Conservation (phyloP, 2,329 filamentous ascomycete genomes). For the Penicillium psychrosexuale region DNA sequence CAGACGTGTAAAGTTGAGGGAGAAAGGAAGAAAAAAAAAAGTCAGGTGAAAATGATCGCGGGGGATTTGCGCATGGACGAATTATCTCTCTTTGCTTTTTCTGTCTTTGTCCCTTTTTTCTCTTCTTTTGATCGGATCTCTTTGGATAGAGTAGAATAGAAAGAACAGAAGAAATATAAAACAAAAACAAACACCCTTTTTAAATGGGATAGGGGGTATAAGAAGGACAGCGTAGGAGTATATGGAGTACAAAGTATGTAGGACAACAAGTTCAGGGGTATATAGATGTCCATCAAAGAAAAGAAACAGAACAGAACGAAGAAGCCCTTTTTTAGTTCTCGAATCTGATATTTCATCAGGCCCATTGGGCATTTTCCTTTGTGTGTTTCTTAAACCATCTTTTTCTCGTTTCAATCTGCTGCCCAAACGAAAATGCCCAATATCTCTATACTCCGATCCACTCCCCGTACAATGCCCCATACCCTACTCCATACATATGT, state of each 20-base stretch:
- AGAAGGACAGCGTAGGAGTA: background rate
- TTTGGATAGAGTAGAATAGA: background rate
- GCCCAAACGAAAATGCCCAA: slow-evolving; percentile 11
- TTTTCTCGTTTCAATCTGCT: background rate
- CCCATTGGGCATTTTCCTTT: slow-evolving; percentile 6
- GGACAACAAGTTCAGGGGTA: background rate
- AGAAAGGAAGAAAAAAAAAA: background rate
- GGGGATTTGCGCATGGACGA: slow-evolving; percentile 11
- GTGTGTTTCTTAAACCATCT: background rate
- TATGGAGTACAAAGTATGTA: background rate
- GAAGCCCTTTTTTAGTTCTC: background rate
- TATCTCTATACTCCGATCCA: background rate
- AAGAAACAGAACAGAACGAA: background rate
- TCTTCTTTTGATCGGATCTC: background rate
- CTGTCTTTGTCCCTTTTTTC: background rate
- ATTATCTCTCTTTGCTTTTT: background rate
- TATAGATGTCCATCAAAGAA: background rate
- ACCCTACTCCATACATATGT: background rate
- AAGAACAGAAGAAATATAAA: background rate
- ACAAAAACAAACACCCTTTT: background rate
- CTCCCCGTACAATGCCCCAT: background rate
- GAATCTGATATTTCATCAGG: background rate
- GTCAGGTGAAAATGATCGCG: slow-evolving; percentile 10
- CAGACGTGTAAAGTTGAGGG: background rate
- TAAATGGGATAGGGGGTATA: background rate